Base-by-base conservation (phyloP, 352 stramenopile species). In the Pythium rhizo-oryzae region DNA sequence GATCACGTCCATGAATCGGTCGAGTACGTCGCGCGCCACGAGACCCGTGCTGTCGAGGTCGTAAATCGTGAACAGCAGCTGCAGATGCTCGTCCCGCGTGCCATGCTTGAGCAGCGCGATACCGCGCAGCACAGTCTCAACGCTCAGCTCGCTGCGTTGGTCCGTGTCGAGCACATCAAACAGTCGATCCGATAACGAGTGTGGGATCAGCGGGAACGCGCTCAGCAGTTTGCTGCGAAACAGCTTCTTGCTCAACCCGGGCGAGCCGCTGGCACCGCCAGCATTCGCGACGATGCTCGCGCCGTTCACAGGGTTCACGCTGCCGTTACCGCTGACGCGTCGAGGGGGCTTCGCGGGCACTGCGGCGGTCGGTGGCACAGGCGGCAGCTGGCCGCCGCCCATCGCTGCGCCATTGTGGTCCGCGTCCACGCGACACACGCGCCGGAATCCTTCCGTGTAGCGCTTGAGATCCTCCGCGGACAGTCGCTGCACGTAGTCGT, bases 1-100 rank as follows among this genome's bases (percentile, higher is more conserved):
- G 18, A 96, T 82, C 50, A 96, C 86, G 64, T 93, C 85, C 81
- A 94, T 91, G 69, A 96, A 96, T 13, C 82, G 78, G 33, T 91
- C 79, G 39, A 96, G 69, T 25, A 90, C 71, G 39, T 93, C 88
- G 19, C 84, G 75, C 44, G 85, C 71, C n/a, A 96, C 71, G 28
- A 86, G 73, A 19, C 84, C 82, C 4, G 75, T 77, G 15, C 59
- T 65, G 56, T 94, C 82, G n/a, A 93, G 65, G 63, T 96, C 88
- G 75, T 96, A 96, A 62, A 96, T 88, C 37, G 80, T 83, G 59
- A 94, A 96, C 13, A 96, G 75, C 55, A 96, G 67, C 44, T 89
- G 83, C 59, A 89, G 72, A 35, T 91, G 85, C 59, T 93, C 87
- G 19, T 93, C 84, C 24, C 77, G 78, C 46, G 83, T 87, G 18